These are phyloP conservation scores for Sporothrix sp. DNA, from an alignment of 2,329 filamentous ascomycete genomes.

Conservation along the genomic window DNA sequence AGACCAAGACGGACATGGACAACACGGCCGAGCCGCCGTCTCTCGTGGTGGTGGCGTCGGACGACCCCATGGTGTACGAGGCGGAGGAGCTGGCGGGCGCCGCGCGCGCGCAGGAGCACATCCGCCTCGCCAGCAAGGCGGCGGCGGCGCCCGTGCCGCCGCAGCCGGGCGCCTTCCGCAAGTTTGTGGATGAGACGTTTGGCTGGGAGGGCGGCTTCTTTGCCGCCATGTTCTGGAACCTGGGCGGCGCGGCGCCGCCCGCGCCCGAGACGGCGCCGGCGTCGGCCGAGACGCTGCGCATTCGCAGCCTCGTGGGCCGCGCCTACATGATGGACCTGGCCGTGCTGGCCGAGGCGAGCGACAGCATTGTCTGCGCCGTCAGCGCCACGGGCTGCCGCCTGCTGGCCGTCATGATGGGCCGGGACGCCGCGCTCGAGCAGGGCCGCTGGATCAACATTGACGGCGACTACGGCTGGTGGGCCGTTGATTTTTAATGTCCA, in stretches of 20 bases:
- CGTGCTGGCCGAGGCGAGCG: conserved; percentile 57
- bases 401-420: conserved; percentile 78
- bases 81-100: conserved; percentile 50
- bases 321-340: conserved; percentile 75
- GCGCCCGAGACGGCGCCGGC: conserved; percentile 9
- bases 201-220: conserved; percentile 90
- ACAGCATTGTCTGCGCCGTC: conserved; percentile 67
- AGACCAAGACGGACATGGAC: too few species aligned
- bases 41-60: conserved; percentile 61
- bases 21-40: too few species aligned
- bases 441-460: conserved; percentile 72
- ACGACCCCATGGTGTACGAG: conserved; percentile 67
- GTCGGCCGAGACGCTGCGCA: conserved; percentile 47
- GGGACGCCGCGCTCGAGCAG: conserved; percentile 55
- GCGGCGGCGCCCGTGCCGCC: conserved; percentile 21
- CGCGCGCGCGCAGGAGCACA: conserved; percentile 60
- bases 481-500: conserved; percentile 6
- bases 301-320: conserved; percentile 67
- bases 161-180: conserved; percentile 38
- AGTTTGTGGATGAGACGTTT: conserved; percentile 64
- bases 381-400: conserved; percentile 64
- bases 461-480: conserved; percentile 51
- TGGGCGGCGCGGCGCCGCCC: conserved; percentile 44
- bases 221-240: conserved; percentile 67
- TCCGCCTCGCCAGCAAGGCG: conserved; percentile 61